Evolutionary conservation across 352 stramenopile species (phyloP).

Genomic region (Pythium diclinum): DNA sequence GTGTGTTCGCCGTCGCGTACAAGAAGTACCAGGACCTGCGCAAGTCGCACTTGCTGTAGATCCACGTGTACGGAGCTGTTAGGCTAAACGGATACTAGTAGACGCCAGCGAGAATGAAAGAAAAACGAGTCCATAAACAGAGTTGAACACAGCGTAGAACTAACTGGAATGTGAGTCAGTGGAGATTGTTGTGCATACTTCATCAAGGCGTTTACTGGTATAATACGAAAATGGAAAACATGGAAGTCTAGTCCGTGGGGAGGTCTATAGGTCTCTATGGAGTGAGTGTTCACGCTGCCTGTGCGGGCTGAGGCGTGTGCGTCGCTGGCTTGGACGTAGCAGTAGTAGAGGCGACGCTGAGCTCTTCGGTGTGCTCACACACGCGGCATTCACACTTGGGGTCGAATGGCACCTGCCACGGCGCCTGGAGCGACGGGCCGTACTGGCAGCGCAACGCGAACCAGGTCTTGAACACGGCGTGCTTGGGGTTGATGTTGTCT

Average conservation of each 20-base stretch:
- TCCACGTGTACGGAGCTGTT: background rate
- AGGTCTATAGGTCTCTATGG: conserved; percentile 3
- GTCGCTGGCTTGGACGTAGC: background rate
- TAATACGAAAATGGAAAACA: background rate
- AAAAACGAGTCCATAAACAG: background rate
- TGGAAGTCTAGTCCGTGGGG: background rate
- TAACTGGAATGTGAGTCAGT: background rate
- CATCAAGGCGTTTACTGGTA: background rate
- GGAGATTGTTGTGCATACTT: background rate
- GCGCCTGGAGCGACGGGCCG: conserved; percentile 37
- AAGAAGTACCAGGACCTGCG: conserved; percentile 88
- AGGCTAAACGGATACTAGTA: background rate
- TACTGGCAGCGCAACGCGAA: conserved; percentile 70
- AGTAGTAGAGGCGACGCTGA: conserved; percentile 1
- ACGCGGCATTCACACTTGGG: conserved; percentile 53
- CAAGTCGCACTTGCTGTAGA: conserved; percentile 85
- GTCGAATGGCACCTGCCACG: conserved; percentile 60
- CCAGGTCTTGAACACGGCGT: conserved; percentile 47
- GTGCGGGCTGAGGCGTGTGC: background rate
- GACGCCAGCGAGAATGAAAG: background rate
- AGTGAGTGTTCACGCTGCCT: background rate
- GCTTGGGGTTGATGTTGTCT: conserved; percentile 64
- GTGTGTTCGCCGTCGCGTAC: conserved; percentile 56
- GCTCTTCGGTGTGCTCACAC: conserved; percentile 44
- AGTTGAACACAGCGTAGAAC: background rate